These are phyloP conservation scores for Graphilbum fragrans DNA, from an alignment of 2,329 filamentous ascomycete genomes.

Conservation along the genomic window DNA sequence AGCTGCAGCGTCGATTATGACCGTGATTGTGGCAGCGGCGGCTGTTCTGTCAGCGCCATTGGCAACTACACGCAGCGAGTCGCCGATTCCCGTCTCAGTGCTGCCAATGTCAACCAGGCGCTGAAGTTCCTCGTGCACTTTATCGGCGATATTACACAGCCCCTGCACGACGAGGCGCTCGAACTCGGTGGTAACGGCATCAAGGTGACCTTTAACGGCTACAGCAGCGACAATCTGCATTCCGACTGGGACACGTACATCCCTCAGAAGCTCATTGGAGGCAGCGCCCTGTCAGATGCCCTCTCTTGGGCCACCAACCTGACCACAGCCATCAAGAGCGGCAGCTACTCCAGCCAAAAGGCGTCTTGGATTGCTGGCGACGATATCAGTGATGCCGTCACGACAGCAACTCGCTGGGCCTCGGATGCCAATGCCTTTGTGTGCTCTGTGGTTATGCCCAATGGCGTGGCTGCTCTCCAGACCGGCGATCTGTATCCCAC, in stretches of 20 bases:
- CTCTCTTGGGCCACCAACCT: slow-evolving; percentile 25
- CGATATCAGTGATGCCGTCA: slow-evolving; percentile 18
- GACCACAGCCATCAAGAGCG: slow-evolving; percentile 23
- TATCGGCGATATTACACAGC: slow-evolving; percentile 43
- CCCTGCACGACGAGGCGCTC: slow-evolving; percentile 39
- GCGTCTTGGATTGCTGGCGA: slow-evolving; percentile 23
- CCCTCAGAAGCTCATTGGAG: slow-evolving; percentile 30
- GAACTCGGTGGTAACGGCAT: slow-evolving; percentile 45
- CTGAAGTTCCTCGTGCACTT: slow-evolving; percentile 52
- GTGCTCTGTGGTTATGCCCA: slow-evolving; percentile 27
- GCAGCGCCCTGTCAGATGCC: slow-evolving; percentile 20
- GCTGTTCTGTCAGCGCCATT: slow-evolving; percentile 32
- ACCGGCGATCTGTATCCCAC: slow-evolving; percentile 24
- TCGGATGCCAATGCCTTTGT: slow-evolving; percentile 28
- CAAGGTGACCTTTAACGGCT: slow-evolving; percentile 35
- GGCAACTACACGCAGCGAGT: slow-evolving; percentile 38
- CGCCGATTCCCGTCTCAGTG: slow-evolving; percentile 29
- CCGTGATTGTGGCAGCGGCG: slow-evolving; percentile 29
- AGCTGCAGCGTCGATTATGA: slow-evolving; percentile 21
- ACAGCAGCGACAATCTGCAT: slow-evolving; percentile 42
- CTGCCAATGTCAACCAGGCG: slow-evolving; percentile 39
- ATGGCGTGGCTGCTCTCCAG: slow-evolving; percentile 24
- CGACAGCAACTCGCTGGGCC: slow-evolving; percentile 25
- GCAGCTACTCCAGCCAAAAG: slow-evolving; percentile 21
- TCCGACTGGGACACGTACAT: slow-evolving; percentile 49